These are phyloP conservation scores for Verticillium zaregamsianum DNA, from an alignment of 2,329 filamentous ascomycete genomes.

Conservation along the genomic window DNA sequence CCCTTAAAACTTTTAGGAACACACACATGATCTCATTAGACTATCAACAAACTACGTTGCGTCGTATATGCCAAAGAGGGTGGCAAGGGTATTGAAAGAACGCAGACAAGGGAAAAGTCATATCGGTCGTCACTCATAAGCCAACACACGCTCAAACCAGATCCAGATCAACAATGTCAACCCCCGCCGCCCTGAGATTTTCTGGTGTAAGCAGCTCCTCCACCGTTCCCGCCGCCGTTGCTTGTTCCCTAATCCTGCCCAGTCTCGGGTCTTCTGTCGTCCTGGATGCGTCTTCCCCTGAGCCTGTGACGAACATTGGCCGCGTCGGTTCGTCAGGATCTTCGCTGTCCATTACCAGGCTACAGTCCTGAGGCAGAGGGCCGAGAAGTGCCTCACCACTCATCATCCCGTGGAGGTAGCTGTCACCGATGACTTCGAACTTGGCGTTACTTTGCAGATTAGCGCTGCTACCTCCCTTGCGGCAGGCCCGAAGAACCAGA, in stretches of 20 bases:
- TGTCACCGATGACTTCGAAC: constrained; percentile 2
- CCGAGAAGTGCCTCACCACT: constrained; percentile 5
- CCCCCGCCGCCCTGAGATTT: background rate
- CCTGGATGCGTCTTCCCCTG: background rate
- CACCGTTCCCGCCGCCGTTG: background rate
- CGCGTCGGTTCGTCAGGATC: background rate
- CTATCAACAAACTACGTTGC: too few relatives aligned
- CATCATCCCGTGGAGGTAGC: constrained; percentile 5
- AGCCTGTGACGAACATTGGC: background rate
- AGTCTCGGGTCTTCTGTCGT: background rate
- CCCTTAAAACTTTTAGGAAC: too few relatives aligned
- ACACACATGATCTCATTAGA: too few relatives aligned
- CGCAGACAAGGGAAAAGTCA: background rate
- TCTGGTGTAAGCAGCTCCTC: constrained; percentile 1
- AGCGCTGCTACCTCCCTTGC: background rate
- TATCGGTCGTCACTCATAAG: background rate
- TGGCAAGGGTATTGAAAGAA: too few relatives aligned
- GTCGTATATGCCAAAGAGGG: too few relatives aligned
- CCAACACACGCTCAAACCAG: background rate
- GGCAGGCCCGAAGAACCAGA: constrained; percentile 5
- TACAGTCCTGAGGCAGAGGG: background rate
- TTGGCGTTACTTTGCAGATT: background rate
- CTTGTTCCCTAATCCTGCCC: background rate
- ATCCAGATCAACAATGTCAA: background rate
- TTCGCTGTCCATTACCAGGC: background rate